phyloP scores from a whole-genome alignment of 805 yeast genomes.

The Candida piceae region DNA sequence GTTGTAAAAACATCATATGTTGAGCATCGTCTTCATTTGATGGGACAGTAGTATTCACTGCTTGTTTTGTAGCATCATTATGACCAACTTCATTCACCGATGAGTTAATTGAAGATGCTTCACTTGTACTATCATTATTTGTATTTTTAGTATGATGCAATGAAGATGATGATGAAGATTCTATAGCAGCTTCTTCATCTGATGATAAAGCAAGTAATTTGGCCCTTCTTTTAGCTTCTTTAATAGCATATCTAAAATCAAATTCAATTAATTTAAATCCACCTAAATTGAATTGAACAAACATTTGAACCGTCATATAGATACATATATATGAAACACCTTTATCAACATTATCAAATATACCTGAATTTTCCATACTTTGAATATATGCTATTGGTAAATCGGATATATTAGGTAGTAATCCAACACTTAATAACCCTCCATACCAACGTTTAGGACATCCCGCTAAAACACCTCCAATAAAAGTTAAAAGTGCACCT shows the following conservation, averaged over 20 bases:
- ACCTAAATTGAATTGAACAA: conserved; percentile 72
- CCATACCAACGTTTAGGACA: conserved; percentile 74
- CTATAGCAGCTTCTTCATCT: conserved; percentile 15
- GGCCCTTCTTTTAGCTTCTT: conserved; percentile 18
- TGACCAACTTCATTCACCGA: conserved; percentile 2
- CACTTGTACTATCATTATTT: conserved; percentile 1
- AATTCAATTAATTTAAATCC: conserved; percentile 61
- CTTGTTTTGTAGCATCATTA: no score
- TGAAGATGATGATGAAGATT: conserved; percentile 4
- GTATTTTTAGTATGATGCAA: not conserved
- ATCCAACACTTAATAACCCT: conserved; percentile 62
- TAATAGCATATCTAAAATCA: conserved; percentile 49
- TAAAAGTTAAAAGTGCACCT: conserved; percentile 39
- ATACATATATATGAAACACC: conserved; percentile 86
- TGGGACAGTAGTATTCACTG: no score
- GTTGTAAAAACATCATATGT: conserved; percentile 4
- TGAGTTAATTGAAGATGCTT: conserved; percentile 9
- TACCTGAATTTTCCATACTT: conserved; percentile 59
- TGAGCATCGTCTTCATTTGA: not conserved
- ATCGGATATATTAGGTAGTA: conserved; percentile 77
- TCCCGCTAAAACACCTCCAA: conserved; percentile 44
- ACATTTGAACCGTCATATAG: conserved; percentile 61
- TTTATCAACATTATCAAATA: conserved; percentile 54
- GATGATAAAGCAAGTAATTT: conserved; percentile 19
- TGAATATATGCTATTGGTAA: conserved; percentile 81